Percentiles rank a stretch among this genome's conserved stretches.
phyloP scores from a whole-genome alignment of 805 yeast genomes.

The Kazachstania viticola region DNA sequence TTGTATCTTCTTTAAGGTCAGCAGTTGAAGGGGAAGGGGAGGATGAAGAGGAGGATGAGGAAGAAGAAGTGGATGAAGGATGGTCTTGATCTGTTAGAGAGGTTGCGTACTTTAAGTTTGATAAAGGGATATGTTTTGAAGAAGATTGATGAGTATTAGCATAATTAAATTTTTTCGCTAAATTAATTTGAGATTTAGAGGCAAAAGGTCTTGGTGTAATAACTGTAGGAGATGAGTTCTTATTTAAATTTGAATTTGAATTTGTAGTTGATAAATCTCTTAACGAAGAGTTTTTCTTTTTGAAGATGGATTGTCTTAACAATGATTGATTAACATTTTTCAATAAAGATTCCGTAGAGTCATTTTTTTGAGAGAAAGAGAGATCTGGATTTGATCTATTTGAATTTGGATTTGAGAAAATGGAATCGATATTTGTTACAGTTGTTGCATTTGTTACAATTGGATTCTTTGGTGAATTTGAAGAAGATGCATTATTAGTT shows the following conservation, averaged over 20 bases:
- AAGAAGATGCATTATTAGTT: slow-evolving; percentile 25
- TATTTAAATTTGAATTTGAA: too few species aligned
- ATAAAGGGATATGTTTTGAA: neutral
- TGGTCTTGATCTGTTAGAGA: too few species aligned
- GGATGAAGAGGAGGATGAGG: too few species aligned
- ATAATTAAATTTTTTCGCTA: neutral
- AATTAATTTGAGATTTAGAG: neutral
- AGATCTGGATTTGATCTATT: slow-evolving; percentile 1
- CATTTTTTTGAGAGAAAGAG: slow-evolving; percentile 1
- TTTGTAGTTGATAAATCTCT: too few species aligned
- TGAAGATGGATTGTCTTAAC: slow-evolving; percentile 13
- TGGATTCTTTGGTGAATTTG: slow-evolving; percentile 4
- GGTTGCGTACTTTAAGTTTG: too few species aligned
- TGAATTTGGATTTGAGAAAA: neutral
- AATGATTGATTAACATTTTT: slow-evolving; percentile 21
- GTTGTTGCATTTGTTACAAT: slow-evolving; percentile 10
- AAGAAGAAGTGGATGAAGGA: too few species aligned
- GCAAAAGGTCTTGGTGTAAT: neutral
- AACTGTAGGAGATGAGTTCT: neutral
- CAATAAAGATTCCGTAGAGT: slow-evolving; percentile 17
- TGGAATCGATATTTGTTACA: neutral
- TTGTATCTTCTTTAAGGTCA: neutral
- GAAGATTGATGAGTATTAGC: neutral
- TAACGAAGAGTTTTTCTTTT: slow-evolving; percentile 1
- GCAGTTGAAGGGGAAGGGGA: neutral